These are phyloP conservation scores for Curvularia verruculosa DNA, from an alignment of 2,329 filamentous ascomycete species.

Conservation along the genomic window DNA sequence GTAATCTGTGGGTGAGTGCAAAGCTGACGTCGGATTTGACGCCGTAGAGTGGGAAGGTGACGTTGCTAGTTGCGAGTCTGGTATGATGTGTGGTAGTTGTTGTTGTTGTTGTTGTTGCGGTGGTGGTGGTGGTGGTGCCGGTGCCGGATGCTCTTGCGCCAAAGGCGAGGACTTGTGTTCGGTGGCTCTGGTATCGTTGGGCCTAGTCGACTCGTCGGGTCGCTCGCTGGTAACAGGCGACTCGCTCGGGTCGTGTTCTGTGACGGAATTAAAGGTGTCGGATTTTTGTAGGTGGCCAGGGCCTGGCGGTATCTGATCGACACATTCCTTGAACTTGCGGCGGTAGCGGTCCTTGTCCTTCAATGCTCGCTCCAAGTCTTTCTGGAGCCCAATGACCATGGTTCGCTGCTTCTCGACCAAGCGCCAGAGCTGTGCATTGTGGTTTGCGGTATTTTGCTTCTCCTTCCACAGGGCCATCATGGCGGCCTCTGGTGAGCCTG, in stretches of 20 bases:
- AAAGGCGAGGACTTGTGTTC: conserved; percentile 34
- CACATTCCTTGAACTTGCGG: conserved; percentile 82
- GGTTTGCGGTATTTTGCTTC: conserved; percentile 84
- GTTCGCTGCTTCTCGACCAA: conserved; percentile 94
- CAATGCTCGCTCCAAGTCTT: conserved; percentile 85
- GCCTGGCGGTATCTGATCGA: conserved; percentile 54
- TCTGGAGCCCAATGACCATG: conserved; percentile 92
- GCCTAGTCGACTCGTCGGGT: conserved; percentile 35
- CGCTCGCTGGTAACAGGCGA: conserved; percentile 46
- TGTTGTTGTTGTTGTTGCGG: no score
- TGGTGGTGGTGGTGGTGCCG: no score
- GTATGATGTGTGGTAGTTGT: conserved; percentile 33
- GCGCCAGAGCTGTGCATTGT: conserved; percentile 93
- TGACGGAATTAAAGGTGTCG: conserved; percentile 42
- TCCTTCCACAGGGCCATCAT: conserved; percentile 89
- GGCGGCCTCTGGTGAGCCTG: conserved; percentile 86
- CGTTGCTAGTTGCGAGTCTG: conserved; percentile 40
- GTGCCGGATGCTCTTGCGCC: conserved; percentile 25
- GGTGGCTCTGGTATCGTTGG: conserved; percentile 20
- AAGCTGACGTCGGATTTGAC: conserved; percentile 33
- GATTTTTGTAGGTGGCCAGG: conserved; percentile 43
- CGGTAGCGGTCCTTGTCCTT: conserved; percentile 96
- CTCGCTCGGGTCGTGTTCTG: conserved; percentile 47
- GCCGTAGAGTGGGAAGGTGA: conserved; percentile 41
- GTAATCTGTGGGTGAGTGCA: conserved; percentile 44